phyloP scores from a whole-genome alignment of 352 stramenopile genomes.

The Blastocystis sp. region DNA sequence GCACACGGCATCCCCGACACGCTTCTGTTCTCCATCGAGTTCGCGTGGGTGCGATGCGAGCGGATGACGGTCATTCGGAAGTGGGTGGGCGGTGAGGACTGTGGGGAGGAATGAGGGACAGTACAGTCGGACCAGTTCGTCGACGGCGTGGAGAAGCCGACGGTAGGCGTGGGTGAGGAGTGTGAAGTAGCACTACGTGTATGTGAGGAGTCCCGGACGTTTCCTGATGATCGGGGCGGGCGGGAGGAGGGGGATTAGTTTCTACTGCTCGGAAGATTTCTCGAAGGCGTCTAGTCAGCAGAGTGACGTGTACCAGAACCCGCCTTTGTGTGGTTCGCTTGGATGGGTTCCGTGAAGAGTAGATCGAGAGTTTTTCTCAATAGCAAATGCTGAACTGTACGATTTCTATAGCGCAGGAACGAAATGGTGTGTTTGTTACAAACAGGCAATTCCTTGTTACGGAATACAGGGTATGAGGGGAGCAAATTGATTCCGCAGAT shows the following conservation, averaged over 20 bases:
- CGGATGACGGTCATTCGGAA: background rate
- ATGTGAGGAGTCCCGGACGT: background rate
- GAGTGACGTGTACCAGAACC: slow-evolving; percentile 45
- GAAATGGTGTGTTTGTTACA: background rate
- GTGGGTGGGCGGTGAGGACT: background rate
- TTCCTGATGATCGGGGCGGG: slow-evolving; percentile 46
- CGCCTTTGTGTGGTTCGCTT: slow-evolving; percentile 25
- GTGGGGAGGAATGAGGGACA: background rate
- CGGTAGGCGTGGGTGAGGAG: background rate
- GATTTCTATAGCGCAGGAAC: slow-evolving; percentile 26
- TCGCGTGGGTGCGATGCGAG: background rate
- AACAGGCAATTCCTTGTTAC: background rate
- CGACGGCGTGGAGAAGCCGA: slow-evolving; percentile 48
- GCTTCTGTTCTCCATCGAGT: slow-evolving; percentile 30
- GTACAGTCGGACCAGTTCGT: slow-evolving; percentile 15
- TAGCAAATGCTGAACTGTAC: slow-evolving; percentile 38
- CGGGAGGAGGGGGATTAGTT: slow-evolving; percentile 40
- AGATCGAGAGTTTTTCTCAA: slow-evolving; percentile 52
- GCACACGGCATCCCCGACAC: slow-evolving; percentile 1
- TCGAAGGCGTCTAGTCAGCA: slow-evolving; percentile 47
- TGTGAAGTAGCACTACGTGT: slow-evolving; percentile 45
- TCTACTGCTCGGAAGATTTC: slow-evolving; percentile 47
- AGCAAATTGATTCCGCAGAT: slow-evolving; percentile 71
- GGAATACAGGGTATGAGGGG: background rate
- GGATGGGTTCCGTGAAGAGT: background rate